These are phyloP conservation scores for Chaetomium olivaceum DNA, from an alignment of 2,329 filamentous ascomycete species.

Conservation along the genomic window DNA sequence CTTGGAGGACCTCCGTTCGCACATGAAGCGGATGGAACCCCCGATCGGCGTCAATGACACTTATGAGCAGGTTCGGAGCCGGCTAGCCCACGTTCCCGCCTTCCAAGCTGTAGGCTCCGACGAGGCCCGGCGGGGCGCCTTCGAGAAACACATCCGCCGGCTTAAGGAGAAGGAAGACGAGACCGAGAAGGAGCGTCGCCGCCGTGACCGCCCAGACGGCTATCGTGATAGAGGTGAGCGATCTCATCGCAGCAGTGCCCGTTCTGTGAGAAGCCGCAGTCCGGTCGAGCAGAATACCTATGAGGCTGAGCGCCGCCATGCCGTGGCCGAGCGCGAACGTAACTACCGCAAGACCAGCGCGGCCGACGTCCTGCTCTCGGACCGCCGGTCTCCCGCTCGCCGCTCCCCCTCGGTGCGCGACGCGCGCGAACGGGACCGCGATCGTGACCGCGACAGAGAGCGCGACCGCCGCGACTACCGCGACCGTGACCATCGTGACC, in stretches of 20 bases:
- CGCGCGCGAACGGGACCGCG: conserved; percentile 42
- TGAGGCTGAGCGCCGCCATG: conserved; percentile 91
- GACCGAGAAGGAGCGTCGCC: conserved; percentile 64
- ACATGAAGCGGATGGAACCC: conserved; percentile 87
- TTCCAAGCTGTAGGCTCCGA: conserved; percentile 82
- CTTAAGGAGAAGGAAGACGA: conserved; percentile 91
- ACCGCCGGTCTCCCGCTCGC: conserved; percentile 49
- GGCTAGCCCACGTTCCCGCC: conserved; percentile 78
- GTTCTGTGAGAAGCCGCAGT: conserved; percentile 70
- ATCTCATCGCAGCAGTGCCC: conserved; percentile 60
- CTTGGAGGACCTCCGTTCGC: conserved; percentile 79
- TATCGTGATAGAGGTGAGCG: conserved; percentile 63
- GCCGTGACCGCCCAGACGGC: conserved; percentile 59
- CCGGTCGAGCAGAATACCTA: conserved; percentile 89
- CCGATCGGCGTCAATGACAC: conserved; percentile 75
- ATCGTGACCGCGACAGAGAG: conserved; percentile 38
- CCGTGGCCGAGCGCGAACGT: conserved; percentile 89
- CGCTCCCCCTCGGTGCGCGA: conserved; percentile 6
- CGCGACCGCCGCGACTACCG: conserved; percentile 45
- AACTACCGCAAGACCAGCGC: conserved; percentile 82
- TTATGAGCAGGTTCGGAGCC: conserved; percentile 83
- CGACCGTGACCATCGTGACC: conserved; percentile 38
- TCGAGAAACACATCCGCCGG: conserved; percentile 88
- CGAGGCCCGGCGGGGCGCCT: conserved; percentile 77
- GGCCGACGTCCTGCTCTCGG: conserved; percentile 63